Evolutionary conservation across 257 asterid genomes (phyloP), one percentile per base, ranked within the genome.

Genomic region (Pogostemon cablin): DNA sequence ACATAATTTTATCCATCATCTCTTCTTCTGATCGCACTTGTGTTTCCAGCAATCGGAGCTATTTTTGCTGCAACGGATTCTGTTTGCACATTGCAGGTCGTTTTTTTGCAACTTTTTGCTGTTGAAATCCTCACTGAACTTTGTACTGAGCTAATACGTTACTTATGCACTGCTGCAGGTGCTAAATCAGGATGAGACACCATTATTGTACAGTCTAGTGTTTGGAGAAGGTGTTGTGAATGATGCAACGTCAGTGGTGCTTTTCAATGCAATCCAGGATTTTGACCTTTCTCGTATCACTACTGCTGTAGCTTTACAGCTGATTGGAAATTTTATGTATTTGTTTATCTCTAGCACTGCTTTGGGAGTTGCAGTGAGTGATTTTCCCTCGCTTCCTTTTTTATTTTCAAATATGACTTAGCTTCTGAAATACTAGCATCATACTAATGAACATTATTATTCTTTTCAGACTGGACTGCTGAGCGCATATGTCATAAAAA

Each of bases 191-290:
- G 93, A 87, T 40, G 87, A 87, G 58, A 87, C 93, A 12, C 93
- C 91, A 15, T 72, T 85, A 53, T 79, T 87, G 7, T 85, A 85
- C 81, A 87, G 93, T 78, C 80, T 83, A 58, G 91, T 87, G 35
- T 87, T 87, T 60, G 93, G 93, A 41, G 93, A 87, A 79, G 90
- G 93, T 9, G 91, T 87, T 54, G 95, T 87, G 57, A 87, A 87
- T 73, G 91, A 87, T 76, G 95, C 88, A 43, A 87, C 90, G 9
- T 85, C 93, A 4, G 88, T 87, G 69, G 93, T 87, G 81, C 86
- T 87, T 77, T 87, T 87, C 89, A 85, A 87, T 64, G 90, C 93
- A 50, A 77, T 87, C 80, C 93, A 87, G 76, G 77, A 82, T 71
- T 80, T 85, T 69, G 89, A 87, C 72, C 75, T 85, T 35, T 73